Conservation (phyloP, 495 filamentous ascomycete genomes). For the Chlorociboria aeruginascens region DNA sequence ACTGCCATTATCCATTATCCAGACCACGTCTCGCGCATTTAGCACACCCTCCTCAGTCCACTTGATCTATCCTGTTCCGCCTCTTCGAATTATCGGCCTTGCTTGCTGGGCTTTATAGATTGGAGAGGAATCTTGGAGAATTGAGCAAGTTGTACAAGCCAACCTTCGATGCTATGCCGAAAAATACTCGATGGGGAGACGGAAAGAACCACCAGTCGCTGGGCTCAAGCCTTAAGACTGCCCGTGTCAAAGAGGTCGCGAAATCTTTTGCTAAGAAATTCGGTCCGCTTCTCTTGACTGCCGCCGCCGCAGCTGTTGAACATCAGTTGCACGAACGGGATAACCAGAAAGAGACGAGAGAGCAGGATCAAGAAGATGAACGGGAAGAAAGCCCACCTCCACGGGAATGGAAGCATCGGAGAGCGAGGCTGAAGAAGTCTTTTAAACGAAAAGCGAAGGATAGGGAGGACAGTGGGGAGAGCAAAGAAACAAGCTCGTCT, state of each 20-base stretch:
- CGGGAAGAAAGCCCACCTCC: not conserved
- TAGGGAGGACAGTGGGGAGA: not conserved
- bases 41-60: too few species aligned
- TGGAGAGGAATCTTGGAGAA: not conserved
- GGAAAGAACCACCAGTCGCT: not conserved
- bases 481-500: not conserved
- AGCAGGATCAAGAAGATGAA: not conserved
- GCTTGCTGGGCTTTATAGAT: not conserved
- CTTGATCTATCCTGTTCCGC: not conserved
- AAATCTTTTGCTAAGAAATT: not conserved
- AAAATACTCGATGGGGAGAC: not conserved
- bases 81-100: not conserved
- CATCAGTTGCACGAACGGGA: not conserved
- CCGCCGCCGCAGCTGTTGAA: not conserved
- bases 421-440: not conserved
- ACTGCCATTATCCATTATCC: too few species aligned
- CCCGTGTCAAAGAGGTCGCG: not conserved
- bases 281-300: not conserved
- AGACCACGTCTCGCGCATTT: too few species aligned
- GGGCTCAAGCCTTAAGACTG: not conserved
- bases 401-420: not conserved
- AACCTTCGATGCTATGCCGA: not conserved
- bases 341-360: not conserved
- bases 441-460: not conserved
- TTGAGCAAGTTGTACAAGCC: not conserved